A percentile compares a stretch with the other conserved stretches of the same genome.
phyloP scores from a whole-genome alignment of 2,329 filamentous ascomycete genomes.

The Thelonectria rubi region DNA sequence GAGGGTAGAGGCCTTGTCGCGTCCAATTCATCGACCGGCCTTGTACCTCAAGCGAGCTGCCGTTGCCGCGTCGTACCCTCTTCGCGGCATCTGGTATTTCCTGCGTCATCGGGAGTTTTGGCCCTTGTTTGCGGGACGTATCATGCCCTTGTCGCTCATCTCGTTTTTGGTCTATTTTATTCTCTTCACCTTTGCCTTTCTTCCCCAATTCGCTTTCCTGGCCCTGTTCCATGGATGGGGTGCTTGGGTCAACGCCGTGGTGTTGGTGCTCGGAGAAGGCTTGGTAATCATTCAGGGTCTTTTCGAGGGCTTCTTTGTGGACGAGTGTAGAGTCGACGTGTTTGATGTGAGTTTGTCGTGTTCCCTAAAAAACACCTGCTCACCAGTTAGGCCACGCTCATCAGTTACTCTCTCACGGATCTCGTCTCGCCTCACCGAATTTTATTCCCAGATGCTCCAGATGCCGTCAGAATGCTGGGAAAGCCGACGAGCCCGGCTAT shows the following conservation, averaged over 20 bases:
- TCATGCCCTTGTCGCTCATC: constrained; percentile 83
- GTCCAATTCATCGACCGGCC: constrained; percentile 48
- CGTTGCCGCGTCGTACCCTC: constrained; percentile 62
- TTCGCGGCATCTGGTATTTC: constrained; percentile 86
- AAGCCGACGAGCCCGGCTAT: constrained; percentile 79
- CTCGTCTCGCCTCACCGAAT: constrained; percentile 74
- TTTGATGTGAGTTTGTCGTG: constrained; percentile 73
- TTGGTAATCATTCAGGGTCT: constrained; percentile 74
- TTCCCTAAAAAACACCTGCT: neutral
- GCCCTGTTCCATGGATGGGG: constrained; percentile 86
- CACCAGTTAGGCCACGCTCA: constrained; percentile 68
- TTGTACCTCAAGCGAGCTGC: constrained; percentile 56
- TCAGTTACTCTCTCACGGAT: constrained; percentile 75
- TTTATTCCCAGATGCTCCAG: constrained; percentile 72
- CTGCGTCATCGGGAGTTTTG: constrained; percentile 79
- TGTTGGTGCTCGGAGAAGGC: constrained; percentile 86
- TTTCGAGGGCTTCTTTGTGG: constrained; percentile 84
- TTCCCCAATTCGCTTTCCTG: constrained; percentile 89
- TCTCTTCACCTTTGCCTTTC: constrained; percentile 86
- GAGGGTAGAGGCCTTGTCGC: constrained; percentile 31
- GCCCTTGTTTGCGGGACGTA: constrained; percentile 78
- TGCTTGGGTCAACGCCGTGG: constrained; percentile 89
- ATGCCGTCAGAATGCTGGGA: constrained; percentile 81
- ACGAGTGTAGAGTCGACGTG: constrained; percentile 79
- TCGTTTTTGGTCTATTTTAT: constrained; percentile 85